Conservation (phyloP, 176 grass and related monocot species). For the Oryza meridionalis region DNA sequence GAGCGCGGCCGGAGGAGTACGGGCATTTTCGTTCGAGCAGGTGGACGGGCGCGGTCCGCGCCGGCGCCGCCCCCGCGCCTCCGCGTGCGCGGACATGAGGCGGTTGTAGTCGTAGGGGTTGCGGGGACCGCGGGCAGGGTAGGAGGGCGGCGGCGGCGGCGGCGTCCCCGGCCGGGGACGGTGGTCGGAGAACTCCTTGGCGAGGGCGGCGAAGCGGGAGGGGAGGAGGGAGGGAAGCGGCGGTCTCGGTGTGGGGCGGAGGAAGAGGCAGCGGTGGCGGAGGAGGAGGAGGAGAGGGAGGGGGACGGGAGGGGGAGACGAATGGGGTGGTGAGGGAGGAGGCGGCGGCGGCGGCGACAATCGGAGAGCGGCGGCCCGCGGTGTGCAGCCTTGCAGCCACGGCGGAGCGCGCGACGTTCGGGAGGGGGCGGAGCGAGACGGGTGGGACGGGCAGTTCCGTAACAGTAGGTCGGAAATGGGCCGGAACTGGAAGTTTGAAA, state of each 20-base stretch:
- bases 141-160: conserved; percentile 26
- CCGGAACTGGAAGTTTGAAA: neutral
- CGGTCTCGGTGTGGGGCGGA: conserved; percentile 37
- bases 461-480: conserved; percentile 4
- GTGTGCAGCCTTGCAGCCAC: conserved; percentile 35
- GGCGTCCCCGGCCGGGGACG: neutral
- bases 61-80: neutral
- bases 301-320: conserved; percentile 23
- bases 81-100: conserved; percentile 68
- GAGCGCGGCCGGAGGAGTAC: conserved; percentile 50
- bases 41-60: conserved; percentile 56
- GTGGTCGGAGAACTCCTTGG: conserved; percentile 60
- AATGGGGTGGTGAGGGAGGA: conserved; percentile 38
- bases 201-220: conserved; percentile 66
- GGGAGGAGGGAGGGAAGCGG: conserved; percentile 35
- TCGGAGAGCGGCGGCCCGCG: conserved; percentile 38
- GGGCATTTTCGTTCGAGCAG: conserved; percentile 91
- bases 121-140: conserved; percentile 59
- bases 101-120: conserved; percentile 88
- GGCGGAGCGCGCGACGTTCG: conserved; percentile 12
- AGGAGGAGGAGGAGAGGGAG: conserved; percentile 23
- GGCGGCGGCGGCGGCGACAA: conserved; percentile 40
- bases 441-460: neutral
- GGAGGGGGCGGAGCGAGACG: neutral
- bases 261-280: conserved; percentile 38